Evolutionary conservation across 257 asterid species (phyloP).

Genomic region (Nicotiana paniculata): DNA sequence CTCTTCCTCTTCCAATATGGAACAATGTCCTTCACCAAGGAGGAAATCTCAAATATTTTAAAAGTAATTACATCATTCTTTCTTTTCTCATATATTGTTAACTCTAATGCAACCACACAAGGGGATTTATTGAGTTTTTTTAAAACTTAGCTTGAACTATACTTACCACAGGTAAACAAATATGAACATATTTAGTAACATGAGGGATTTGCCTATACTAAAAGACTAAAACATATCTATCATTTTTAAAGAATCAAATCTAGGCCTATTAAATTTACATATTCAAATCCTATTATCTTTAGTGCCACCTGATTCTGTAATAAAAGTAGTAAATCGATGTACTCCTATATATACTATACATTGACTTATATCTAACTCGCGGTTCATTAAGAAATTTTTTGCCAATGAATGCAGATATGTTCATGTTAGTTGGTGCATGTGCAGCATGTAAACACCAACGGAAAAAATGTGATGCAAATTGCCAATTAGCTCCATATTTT

Average conservation of each 20-base stretch:
- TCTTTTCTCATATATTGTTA: no score
- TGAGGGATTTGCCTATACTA: background rate
- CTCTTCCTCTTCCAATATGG: no score
- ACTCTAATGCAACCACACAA: no score
- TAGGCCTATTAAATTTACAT: background rate
- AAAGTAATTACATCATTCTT: no score
- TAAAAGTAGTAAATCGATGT: background rate
- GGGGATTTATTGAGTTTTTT: no score
- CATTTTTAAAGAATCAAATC: background rate
- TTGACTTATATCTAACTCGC: no score
- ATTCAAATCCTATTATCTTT: background rate
- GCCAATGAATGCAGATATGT: background rate
- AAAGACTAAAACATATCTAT: background rate
- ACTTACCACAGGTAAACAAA: background rate
- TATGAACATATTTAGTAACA: background rate
- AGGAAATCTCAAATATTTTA: no score
- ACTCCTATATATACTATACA: background rate
- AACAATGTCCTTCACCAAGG: no score
- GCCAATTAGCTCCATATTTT: conserved; percentile 7
- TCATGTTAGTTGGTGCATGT: background rate
- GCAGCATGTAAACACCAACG: background rate
- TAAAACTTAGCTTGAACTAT: no score
- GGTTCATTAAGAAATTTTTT: no score
- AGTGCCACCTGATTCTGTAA: background rate
- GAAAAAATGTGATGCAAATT: conserved; percentile 2